Evolutionary conservation across 2,329 filamentous ascomycete genomes (phyloP), one percentile per base, ranked within the genome.

Genomic region (Hypocreales sp.): DNA sequence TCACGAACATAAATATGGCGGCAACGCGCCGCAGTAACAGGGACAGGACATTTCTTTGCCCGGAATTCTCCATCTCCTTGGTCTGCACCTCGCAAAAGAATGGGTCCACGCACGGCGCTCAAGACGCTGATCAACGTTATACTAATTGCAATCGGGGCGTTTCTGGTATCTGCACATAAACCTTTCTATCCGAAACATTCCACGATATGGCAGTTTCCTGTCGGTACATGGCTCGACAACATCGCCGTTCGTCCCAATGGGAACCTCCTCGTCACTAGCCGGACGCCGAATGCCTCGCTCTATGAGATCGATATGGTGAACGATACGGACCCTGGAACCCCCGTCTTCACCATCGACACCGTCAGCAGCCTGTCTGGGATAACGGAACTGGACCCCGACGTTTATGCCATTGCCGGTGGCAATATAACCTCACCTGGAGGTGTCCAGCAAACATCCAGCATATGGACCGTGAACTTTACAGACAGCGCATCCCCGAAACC

Each of bases 201-300:
- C n/a, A 20, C 18, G 10, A 20, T 20, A 7, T 7, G 7, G 18
- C 18, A 31, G 20, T 29, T 29, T 19, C 14, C 17, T 1, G 19
- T 13, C 5, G 30, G 28, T 3, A 27, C 28, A 3, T 35, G 33
- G 33, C 24, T 35, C 17, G 33, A 35, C 16, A 35, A 31, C 26
- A 31, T 35, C 7, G 33, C 28, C 22, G 33, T 35, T 5, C 30
- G 33, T 11, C 14, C 26, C 9, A 35, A 33, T 12, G 33, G 33
- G 4, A 31, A 33, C 19, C 30, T 35, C n/a, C 20, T 32, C 9
- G 23, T 31, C 9, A 36, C 26, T 3, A 28, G 23, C 5, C 25
- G 34, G 8, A 5, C 18, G 18, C 18, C 18, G 7, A 20, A 20
- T 10, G 18, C 18, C 18, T 20, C 18, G 18, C 7, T 20, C 18